A percentile compares a stretch with the other conserved stretches of the same genome.
Evolutionary conservation across 225 moss, liverwort and hornwort species (phyloP).

Genomic region (Takakia lepidozioides): DNA sequence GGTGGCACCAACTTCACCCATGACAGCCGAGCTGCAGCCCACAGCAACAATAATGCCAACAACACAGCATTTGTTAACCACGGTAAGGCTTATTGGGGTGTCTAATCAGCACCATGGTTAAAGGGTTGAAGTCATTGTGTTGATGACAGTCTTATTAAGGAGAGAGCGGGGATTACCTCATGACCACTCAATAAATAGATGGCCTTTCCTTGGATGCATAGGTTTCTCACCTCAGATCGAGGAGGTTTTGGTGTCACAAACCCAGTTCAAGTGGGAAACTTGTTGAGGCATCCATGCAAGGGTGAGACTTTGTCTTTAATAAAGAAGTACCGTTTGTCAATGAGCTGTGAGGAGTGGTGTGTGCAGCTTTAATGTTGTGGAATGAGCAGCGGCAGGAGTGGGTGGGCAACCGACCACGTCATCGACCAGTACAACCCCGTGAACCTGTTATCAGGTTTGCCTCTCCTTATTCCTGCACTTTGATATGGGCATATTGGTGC

Average conservation of each 20-base stretch:
- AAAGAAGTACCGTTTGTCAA: neutral
- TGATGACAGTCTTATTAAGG: too few species aligned
- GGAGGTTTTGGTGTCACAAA: neutral
- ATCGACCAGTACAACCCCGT: conserved; percentile 6
- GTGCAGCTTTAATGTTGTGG: conserved; percentile 29
- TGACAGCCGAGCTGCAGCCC: conserved; percentile 5
- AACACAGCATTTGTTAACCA: conserved; percentile 24
- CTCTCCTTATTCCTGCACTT: too few species aligned
- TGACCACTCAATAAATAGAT: too few species aligned
- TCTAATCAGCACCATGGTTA: too few species aligned
- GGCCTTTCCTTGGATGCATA: too few species aligned
- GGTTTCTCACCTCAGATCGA: neutral
- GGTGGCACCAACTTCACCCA: conserved; percentile 14
- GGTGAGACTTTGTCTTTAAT: neutral
- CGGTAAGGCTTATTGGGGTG: too few species aligned
- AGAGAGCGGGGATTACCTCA: too few species aligned
- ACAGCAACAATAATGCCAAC: conserved; percentile 5
- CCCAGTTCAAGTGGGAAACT: too few species aligned
- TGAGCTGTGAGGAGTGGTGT: neutral
- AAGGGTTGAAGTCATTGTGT: too few species aligned
- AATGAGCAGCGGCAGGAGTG: conserved; percentile 33
- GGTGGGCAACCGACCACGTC: conserved; percentile 10
- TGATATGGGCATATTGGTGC: too few species aligned
- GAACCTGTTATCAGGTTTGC: conserved; percentile 23
- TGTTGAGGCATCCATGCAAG: too few species aligned